Conservation (phyloP, 1,284 basidiomycete species). For the Ganoderma boninense region DNA sequence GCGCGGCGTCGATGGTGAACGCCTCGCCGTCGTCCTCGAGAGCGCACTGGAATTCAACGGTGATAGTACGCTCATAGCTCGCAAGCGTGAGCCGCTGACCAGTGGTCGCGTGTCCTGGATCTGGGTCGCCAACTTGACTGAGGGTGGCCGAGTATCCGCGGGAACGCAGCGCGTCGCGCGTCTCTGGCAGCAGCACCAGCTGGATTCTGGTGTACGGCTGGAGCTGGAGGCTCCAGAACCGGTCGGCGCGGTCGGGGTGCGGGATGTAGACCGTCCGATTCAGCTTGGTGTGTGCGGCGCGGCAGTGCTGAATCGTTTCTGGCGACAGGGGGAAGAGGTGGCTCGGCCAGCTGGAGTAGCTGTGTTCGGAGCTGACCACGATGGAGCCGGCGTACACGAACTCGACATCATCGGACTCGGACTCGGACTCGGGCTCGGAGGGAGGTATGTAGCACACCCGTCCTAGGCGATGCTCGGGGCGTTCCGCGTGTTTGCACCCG, state of each 20-base stretch:
- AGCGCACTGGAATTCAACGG: not conserved
- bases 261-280: conserved; percentile 6
- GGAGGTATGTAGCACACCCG: not conserved
- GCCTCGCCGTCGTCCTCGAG: not conserved
- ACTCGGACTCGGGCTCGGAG: no score
- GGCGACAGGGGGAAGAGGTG: not conserved
- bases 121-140: not conserved
- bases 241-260: not conserved
- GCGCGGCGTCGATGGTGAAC: not conserved
- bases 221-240: not conserved
- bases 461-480: not conserved
- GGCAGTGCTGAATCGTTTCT: not conserved
- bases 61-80: not conserved
- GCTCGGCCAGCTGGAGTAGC: not conserved
- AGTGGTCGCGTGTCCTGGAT: not conserved
- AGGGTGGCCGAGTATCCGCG: not conserved
- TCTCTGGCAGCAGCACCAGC: not conserved
- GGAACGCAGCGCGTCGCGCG: not conserved
- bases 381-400: not conserved
- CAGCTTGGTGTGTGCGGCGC: not conserved
- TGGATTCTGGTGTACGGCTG: not conserved
- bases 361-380: not conserved
- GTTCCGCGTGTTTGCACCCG: not conserved
- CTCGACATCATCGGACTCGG: not conserved
- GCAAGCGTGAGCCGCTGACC: not conserved